A percentile compares a stretch with the other conserved stretches of the same genome.
phyloP scores from a whole-genome alignment of 2,329 filamentous ascomycete genomes.

The Didymella glomerata region DNA sequence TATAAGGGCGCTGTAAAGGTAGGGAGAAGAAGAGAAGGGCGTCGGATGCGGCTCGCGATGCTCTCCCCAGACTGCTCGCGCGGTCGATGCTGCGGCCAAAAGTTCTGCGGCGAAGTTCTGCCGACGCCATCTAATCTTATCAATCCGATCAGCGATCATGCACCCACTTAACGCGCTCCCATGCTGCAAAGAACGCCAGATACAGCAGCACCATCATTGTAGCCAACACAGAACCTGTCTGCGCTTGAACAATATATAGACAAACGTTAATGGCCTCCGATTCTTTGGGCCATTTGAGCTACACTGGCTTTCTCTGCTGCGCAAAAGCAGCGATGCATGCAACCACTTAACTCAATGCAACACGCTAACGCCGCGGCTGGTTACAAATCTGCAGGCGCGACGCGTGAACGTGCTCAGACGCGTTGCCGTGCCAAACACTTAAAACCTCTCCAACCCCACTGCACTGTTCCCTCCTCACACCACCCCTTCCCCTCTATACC shows the following conservation, averaged over 20 bases:
- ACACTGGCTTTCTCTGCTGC: not conserved
- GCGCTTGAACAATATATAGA: not conserved
- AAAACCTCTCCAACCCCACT: slow-evolving; percentile 39
- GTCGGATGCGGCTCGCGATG: slow-evolving; percentile 19
- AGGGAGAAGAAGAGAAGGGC: slow-evolving; percentile 14
- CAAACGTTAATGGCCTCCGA: too few relatives aligned
- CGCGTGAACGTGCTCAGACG: slow-evolving; percentile 30
- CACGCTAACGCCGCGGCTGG: slow-evolving; percentile 16
- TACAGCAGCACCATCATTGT: not conserved
- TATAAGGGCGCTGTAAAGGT: slow-evolving; percentile 6
- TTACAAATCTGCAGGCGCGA: slow-evolving; percentile 33
- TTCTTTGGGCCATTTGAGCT: too few relatives aligned
- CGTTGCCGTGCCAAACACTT: slow-evolving; percentile 39
- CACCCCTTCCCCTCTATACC: slow-evolving; percentile 37
- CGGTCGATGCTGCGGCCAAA: slow-evolving; percentile 25
- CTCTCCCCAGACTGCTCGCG: slow-evolving; percentile 2
- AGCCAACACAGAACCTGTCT: not conserved
- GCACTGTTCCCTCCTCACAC: slow-evolving; percentile 30
- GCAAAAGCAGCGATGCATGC: slow-evolving; percentile 6
- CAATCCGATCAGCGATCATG: slow-evolving; percentile 20
- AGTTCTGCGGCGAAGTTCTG: slow-evolving; percentile 28
- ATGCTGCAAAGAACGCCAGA: not conserved
- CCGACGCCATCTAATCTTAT: slow-evolving; percentile 16
- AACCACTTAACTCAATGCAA: slow-evolving; percentile 22
- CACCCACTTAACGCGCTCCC: slow-evolving; percentile 27